Percentiles rank a stretch among this genome's conserved stretches.
Conservation (phyloP, 225 moss, liverwort and hornwort species). For the Thuidium tamariscinum region DNA sequence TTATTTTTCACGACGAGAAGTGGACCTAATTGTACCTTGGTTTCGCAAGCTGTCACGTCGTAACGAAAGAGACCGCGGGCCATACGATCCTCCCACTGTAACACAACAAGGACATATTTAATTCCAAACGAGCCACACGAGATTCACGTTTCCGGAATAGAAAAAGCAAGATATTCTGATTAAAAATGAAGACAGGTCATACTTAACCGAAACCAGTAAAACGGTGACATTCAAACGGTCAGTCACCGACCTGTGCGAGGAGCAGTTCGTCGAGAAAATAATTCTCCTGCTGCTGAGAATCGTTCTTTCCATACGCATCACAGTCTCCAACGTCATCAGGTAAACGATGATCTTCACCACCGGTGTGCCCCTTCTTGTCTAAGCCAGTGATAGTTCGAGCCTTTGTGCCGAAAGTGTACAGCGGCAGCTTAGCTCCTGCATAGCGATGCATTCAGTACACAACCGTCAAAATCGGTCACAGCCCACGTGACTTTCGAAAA, state of each 20-base stretch:
- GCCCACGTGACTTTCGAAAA: neutral
- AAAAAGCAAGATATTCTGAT: neutral
- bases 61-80: conserved; percentile 71
- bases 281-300: neutral
- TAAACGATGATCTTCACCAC: neutral
- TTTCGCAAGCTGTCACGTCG: conserved; percentile 82
- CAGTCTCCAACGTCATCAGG: neutral
- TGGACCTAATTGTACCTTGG: conserved; percentile 28
- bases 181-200: neutral
- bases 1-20: neutral
- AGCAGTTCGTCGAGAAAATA: conserved; percentile 52
- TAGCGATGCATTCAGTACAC: neutral
- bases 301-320: neutral
- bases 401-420: conserved; percentile 41
- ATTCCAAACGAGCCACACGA: neutral
- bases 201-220: neutral
- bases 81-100: conserved; percentile 79
- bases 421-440: conserved; percentile 60
- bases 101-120: neutral
- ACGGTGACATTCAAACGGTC: neutral
- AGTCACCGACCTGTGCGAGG: conserved; percentile 38
- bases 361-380: neutral
- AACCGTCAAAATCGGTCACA: neutral
- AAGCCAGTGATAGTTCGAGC: neutral
- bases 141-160: neutral